phyloP scores from a whole-genome alignment of 2,329 filamentous ascomycete species.

The Macrophomina phaseolina region DNA sequence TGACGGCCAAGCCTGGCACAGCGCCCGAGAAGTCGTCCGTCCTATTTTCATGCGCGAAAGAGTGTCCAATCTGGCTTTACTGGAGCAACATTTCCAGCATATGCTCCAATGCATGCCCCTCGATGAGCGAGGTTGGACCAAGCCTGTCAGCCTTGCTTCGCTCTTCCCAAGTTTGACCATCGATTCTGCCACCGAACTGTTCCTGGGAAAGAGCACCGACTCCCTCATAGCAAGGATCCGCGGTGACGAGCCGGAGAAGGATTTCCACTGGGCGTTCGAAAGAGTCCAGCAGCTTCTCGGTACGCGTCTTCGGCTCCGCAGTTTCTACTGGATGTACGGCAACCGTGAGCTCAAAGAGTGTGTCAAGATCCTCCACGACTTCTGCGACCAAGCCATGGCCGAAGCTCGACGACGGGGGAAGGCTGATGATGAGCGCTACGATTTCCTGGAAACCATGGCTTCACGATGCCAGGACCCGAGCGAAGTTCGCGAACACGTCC shows the following conservation, averaged over 20 bases:
- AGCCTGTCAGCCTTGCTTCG: conserved; percentile 46
- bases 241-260: background rate
- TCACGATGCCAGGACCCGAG: conserved; percentile 52
- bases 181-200: conserved; percentile 55
- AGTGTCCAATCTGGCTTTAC: conserved; percentile 60
- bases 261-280: conserved; percentile 14
- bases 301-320: conserved; percentile 3
- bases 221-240: conserved; percentile 38
- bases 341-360: conserved; percentile 6
- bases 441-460: conserved; percentile 55
- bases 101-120: conserved; percentile 53
- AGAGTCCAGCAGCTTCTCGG: conserved; percentile 15
- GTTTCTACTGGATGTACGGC: conserved; percentile 12
- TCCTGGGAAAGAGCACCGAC: conserved; percentile 49
- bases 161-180: conserved; percentile 57
- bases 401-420: conserved; percentile 32
- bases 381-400: conserved; percentile 31
- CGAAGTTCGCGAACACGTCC: conserved; percentile 50
- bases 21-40: conserved; percentile 54
- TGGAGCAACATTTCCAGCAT: conserved; percentile 65
- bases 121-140: conserved; percentile 48
- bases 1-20: conserved; percentile 49
- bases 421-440: conserved; percentile 38
- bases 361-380: background rate
- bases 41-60: conserved; percentile 60